Base-by-base conservation (phyloP, 75 land plant genomes). In the Ceratopteris richardii region DNA sequence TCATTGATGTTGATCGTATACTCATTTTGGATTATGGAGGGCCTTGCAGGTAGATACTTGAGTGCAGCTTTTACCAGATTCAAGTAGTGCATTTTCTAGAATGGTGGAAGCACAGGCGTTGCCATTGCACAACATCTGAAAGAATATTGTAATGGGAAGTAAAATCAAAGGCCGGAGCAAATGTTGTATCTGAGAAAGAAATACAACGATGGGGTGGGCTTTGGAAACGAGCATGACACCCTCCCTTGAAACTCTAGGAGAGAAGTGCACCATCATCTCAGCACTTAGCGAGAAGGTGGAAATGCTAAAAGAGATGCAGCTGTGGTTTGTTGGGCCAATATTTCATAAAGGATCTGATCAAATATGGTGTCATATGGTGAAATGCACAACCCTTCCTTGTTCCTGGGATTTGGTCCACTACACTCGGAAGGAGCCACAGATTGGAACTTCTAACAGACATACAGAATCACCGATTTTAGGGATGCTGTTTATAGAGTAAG, bases 51-150 rank as follows among this genome's bases (percentile, higher is more conserved):
- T 86, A 58, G 88, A 82, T 52, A 73, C 83, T 2, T 96, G 96
- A 20, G 79, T 73, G 55, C 55, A 60, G 36, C 79, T 94, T 41
- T 51, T 94, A 18, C 64, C 58, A 30, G 75, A 90, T 63, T 90
- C 83, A 46, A 57, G 54, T 22, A 80, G 83, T 72, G 80, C 84
- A 37, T 89, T 94, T 75, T 77, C 82, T 51, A 81, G 83, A 76
- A 85, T 94, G 98, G 88, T 94, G 55, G 80, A 82, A 94, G 98
- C 54, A 94, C 98, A 28, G 98, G 96, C 17, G 63, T 81, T 48
- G 84, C 96, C 10, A 94, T 90, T 90, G 98, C 98, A 43, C 73
- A 90, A 47, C 90, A 94, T 57, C 65, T 94, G 54, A 64, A 70
- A 82, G 82, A 46, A 68, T 16, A 65, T 82, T 43, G 86, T 69